These are phyloP conservation scores for Geosiphon pyriformis DNA, from an alignment of 192 early-diverging fungal species.

Conservation along the genomic window DNA sequence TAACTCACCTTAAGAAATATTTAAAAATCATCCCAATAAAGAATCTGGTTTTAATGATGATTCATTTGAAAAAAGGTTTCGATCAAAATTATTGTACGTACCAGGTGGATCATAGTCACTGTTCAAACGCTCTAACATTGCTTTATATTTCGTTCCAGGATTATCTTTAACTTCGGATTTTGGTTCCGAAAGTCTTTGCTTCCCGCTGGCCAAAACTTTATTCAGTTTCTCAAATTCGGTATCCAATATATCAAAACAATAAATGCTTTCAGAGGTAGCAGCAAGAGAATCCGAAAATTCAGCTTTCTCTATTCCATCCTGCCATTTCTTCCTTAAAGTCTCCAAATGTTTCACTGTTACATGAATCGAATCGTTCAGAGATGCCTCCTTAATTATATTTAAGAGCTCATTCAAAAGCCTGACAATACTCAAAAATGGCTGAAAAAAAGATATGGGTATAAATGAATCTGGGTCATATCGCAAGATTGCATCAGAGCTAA, in stretches of 20 bases:
- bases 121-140: background rate
- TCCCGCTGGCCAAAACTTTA: background rate
- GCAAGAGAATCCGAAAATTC: background rate
- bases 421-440: constrained; percentile 31
- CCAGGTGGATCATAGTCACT: constrained; percentile 2
- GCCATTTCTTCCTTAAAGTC: constrained; percentile 8
- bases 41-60: constrained; percentile 4
- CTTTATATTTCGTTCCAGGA: background rate
- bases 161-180: background rate
- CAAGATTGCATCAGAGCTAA: background rate
- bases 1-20: constrained; percentile 34
- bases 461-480: constrained; percentile 10
- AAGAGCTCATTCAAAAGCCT: constrained; percentile 33
- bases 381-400: constrained; percentile 29
- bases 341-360: background rate
- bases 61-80: background rate
- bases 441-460: constrained; percentile 11
- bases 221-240: constrained; percentile 2
- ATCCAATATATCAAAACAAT: constrained; percentile 13
- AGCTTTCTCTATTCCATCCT: background rate
- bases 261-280: background rate
- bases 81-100: background rate
- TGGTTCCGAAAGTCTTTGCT: background rate
- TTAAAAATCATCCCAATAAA: background rate
- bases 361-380: constrained; percentile 1